Percentiles rank a stretch among this genome's conserved stretches.
phyloP scores from a whole-genome alignment of 2,329 filamentous ascomycete genomes.

The Fusarium chaquense region DNA sequence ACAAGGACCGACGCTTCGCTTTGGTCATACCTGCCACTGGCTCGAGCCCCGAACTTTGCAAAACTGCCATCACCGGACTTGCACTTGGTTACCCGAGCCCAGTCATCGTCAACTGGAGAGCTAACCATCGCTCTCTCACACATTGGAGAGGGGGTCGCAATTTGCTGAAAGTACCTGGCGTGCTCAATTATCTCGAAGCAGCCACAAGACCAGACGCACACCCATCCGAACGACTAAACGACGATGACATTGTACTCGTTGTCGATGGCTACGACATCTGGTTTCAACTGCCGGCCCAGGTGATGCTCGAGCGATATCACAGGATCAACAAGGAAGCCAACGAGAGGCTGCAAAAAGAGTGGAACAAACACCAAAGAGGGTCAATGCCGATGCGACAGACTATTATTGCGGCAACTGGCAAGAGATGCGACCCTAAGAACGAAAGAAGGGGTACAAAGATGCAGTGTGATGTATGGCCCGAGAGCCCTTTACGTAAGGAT shows the following conservation, averaged over 20 bases:
- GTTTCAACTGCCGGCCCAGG: constrained; percentile 21
- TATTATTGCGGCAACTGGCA: constrained; percentile 5
- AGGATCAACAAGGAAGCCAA: constrained; percentile 22
- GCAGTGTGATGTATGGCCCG: constrained; percentile 7
- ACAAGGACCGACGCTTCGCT: constrained; percentile 13
- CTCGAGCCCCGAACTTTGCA: constrained; percentile 14
- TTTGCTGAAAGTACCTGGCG: constrained; percentile 7
- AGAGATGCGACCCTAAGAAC: not conserved
- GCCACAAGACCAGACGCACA: constrained; percentile 14
- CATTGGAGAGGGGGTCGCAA: constrained; percentile 9
- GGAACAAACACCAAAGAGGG: not conserved
- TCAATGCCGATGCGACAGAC: constrained; percentile 26
- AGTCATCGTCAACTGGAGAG: constrained; percentile 18
- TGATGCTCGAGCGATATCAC: constrained; percentile 23
- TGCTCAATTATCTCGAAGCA: constrained; percentile 19
- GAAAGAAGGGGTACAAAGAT: not conserved
- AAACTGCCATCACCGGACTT: constrained; percentile 9
- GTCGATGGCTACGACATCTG: constrained; percentile 16
- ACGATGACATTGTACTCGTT: constrained; percentile 15
- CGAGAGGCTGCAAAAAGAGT: constrained; percentile 10
- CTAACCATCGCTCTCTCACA: not conserved
- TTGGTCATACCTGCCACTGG: constrained; percentile 8
- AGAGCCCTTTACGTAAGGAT: constrained; percentile 5
- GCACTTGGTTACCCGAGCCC: constrained; percentile 21
- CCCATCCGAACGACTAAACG: not conserved